These are phyloP conservation scores for Austroboletus novae-zelandiae DNA, from an alignment of 1,284 basidiomycete species.

Conservation along the genomic window DNA sequence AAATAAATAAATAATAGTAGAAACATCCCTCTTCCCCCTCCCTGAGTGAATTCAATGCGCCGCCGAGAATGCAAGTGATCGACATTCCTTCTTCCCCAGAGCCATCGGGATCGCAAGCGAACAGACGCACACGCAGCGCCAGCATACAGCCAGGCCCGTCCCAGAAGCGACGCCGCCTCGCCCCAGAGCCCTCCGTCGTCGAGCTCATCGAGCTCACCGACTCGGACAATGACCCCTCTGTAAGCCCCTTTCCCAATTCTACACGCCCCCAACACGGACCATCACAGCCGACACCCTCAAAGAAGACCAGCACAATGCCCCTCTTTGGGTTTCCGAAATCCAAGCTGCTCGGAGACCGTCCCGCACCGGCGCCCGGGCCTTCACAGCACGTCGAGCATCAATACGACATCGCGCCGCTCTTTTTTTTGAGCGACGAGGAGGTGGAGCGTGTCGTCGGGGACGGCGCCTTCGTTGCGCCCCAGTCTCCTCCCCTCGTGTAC, in stretches of 20 bases:
- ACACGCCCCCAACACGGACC: constrained; percentile 1
- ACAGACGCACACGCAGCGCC: constrained; percentile 15
- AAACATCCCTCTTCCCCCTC: neutral
- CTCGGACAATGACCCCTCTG: constrained; percentile 21
- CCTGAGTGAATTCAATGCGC: neutral
- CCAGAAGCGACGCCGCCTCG: constrained; percentile 13
- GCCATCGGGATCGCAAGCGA: constrained; percentile 8
- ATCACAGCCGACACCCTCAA: neutral
- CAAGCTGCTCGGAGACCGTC: constrained; percentile 4
- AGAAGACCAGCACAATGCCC: neutral
- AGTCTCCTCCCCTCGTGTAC: no score
- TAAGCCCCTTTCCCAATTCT: neutral
- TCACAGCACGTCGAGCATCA: constrained; percentile 1
- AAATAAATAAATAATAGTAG: neutral
- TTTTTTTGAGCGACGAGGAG: constrained; percentile 20
- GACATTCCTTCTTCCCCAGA: constrained; percentile 30
- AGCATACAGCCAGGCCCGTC: constrained; percentile 19
- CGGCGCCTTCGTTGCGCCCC: no score
- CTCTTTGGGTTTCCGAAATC: constrained; percentile 11
- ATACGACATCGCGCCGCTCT: constrained; percentile 12
- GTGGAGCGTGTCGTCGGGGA: neutral
- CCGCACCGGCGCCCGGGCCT: constrained; percentile 9
- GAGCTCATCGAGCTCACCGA: constrained; percentile 32
- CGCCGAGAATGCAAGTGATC: constrained; percentile 19
- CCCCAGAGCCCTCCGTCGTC: constrained; percentile 5